These are phyloP conservation scores for Salvia sclarea DNA, from an alignment of 305 asterid genomes.

Conservation along the genomic window DNA sequence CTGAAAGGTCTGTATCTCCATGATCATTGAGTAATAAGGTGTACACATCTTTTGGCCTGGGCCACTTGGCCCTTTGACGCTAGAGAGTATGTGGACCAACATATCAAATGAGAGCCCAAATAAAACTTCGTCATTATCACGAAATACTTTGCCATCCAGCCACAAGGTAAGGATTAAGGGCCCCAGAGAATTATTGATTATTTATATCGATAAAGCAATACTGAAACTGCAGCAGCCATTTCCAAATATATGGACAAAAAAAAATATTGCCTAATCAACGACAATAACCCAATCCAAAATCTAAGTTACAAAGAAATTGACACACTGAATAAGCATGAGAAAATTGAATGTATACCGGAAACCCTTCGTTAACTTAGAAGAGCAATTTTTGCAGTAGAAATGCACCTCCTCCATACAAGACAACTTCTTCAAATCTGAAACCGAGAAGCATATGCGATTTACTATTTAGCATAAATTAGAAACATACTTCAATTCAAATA, in stretches of 20 bases:
- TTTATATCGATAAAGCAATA: background rate
- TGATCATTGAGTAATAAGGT: background rate
- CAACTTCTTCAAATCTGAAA: constrained; percentile 65
- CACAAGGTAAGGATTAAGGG: background rate
- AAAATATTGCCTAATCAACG: too few relatives aligned
- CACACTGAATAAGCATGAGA: constrained; percentile 21
- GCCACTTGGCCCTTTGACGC: background rate
- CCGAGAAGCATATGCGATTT: constrained; percentile 9
- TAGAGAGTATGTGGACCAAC: background rate
- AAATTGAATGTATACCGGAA: constrained; percentile 53
- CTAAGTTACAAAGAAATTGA: too few relatives aligned
- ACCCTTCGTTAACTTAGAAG: constrained; percentile 62
- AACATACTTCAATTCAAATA: background rate
- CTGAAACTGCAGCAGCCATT: background rate
- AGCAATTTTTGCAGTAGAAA: constrained; percentile 89
- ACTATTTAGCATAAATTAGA: background rate
- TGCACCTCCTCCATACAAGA: constrained; percentile 69
- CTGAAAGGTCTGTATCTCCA: background rate
- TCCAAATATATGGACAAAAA: background rate
- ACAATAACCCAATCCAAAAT: too few relatives aligned
- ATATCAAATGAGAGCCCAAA: background rate
- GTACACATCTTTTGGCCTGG: background rate
- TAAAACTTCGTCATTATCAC: background rate
- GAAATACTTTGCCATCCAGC: background rate
- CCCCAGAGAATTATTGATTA: background rate